phyloP scores from a whole-genome alignment of 2,329 filamentous ascomycete species.

The Penicillium sp. region DNA sequence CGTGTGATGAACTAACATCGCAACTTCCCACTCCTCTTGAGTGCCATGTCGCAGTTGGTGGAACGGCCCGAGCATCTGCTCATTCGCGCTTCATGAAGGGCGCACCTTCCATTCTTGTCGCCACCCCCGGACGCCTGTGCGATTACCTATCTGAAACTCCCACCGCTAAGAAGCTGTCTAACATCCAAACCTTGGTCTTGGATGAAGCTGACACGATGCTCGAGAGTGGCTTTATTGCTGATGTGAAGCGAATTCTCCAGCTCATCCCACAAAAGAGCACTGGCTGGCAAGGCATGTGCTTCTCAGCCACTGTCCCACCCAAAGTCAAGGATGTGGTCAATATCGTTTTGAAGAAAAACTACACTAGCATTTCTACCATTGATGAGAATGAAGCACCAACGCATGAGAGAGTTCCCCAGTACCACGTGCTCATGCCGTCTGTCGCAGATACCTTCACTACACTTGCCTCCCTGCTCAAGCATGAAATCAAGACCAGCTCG shows the following conservation, averaged over 20 bases:
- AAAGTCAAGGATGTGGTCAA: slow-evolving; percentile 71
- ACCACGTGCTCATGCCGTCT: slow-evolving; percentile 38
- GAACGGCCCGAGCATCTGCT: slow-evolving; percentile 25
- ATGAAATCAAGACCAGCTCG: slow-evolving; percentile 46
- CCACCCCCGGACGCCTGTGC: slow-evolving; percentile 42
- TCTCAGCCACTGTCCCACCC: slow-evolving; percentile 79
- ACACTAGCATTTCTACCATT: slow-evolving; percentile 81
- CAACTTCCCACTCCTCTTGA: slow-evolving; percentile 33
- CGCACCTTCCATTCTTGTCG: slow-evolving; percentile 36
- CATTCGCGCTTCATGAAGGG: slow-evolving; percentile 25
- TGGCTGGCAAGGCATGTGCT: slow-evolving; percentile 56
- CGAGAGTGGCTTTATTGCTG: slow-evolving; percentile 40
- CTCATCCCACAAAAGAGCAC: slow-evolving; percentile 44
- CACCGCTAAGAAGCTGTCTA: slow-evolving; percentile 37
- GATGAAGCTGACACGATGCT: slow-evolving; percentile 36
- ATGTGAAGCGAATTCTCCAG: slow-evolving; percentile 45
- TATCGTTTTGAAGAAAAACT: slow-evolving; percentile 51
- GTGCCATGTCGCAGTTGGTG: slow-evolving; percentile 41
- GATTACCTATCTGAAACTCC: slow-evolving; percentile 38
- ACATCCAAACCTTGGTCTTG: slow-evolving; percentile 44
- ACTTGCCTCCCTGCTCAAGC: slow-evolving; percentile 39
- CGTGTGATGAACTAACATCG: slow-evolving; percentile 38
- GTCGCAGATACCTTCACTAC: slow-evolving; percentile 41
- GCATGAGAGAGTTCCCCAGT: slow-evolving; percentile 48
- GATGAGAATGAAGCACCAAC: slow-evolving; percentile 68